Conservation (phyloP, 495 filamentous ascomycete genomes). For the Lophium mytilinum region DNA sequence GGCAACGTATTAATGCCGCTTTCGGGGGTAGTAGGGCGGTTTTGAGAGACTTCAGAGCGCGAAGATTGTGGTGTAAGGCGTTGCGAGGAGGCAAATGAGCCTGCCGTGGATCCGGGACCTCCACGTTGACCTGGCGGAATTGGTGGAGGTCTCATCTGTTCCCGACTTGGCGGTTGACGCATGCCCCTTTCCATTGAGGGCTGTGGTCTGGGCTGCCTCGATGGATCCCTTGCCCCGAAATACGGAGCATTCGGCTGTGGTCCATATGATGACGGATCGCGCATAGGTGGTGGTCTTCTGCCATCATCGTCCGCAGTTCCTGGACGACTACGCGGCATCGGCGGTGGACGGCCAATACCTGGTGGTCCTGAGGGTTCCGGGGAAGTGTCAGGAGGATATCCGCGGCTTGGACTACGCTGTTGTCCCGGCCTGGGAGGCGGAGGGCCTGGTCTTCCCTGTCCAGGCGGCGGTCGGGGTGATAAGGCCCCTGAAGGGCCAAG, state of each 20-base stretch:
- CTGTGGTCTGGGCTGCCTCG: conserved; percentile 12
- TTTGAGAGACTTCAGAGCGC: conserved; percentile 17
- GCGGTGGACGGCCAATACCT: neutral
- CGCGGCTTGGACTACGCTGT: neutral
- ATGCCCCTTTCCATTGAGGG: conserved; percentile 24
- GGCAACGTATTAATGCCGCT: conserved; percentile 14
- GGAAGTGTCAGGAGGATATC: neutral
- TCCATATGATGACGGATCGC: conserved; percentile 2
- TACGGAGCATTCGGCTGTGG: conserved; percentile 8
- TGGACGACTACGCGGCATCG: conserved; percentile 1
- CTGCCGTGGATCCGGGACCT: neutral
- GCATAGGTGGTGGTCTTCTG: conserved; percentile 8
- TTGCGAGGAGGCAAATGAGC: conserved; percentile 8
- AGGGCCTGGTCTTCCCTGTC: neutral
- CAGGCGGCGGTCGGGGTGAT: neutral
- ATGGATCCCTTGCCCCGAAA: conserved; percentile 7
- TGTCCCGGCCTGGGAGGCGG: neutral
- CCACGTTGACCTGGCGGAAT: neutral
- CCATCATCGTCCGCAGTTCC: conserved; percentile 10
- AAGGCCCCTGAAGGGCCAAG: conserved; percentile 33
- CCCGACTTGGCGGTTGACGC: conserved; percentile 24
- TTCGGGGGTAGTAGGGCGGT: conserved; percentile 23
- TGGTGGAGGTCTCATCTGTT: conserved; percentile 13
- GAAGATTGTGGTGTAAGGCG: conserved; percentile 28
- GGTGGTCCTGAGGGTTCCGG: neutral